Base-by-base conservation (phyloP, 805 yeast genomes). In the Lipomyces yamadae region DNA sequence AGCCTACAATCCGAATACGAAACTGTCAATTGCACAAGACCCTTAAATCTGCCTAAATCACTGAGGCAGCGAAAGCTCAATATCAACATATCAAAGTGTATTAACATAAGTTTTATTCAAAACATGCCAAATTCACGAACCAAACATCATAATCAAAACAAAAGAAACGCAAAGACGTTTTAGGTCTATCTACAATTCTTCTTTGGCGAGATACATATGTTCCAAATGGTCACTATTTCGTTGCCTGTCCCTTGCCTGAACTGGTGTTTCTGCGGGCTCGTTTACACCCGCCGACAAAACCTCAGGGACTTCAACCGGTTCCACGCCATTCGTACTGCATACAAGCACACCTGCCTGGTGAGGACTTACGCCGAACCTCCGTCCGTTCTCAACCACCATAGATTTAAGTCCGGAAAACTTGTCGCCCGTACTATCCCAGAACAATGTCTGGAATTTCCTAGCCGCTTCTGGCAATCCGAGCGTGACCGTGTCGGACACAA, bases 261-360 rank as follows among this genome's bases (percentile, higher is more conserved):
- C 32, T 18, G 62, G 66, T 15, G 62, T 35, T 34, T 15, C 55
- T 11, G 35, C 39, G 30, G 39, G 60, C 32, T 45, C 62, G 15
- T 37, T 33, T 32, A 24, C 61, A 24, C 30, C 42, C 32, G 56
- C 13, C 6, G 59, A 52, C 53, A 24, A 42, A 50, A 24, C 1
- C 24, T 39, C 63, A 6, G 70, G 69, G 4, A 65, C 64, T 30
- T 66, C 70, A 11, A 68, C 70, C 4, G 64, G 32, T 45, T 68
- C 71, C 15, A 68, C 39, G n/a, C 71, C 71, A 34, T 68, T 68
- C 11, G 69, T 60, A 35, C 34, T 59, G 68, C 71, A 68, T 6
- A 68, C 61, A 6, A 68, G 54, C 10, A 68, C 70, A 45, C 71
- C 71, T 5, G 66, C 63, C 55, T 66, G 68, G 54, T 68, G 70